These are phyloP conservation scores for Fomitopsis serialis DNA, from an alignment of 768 basidiomycete species.

Conservation along the genomic window DNA sequence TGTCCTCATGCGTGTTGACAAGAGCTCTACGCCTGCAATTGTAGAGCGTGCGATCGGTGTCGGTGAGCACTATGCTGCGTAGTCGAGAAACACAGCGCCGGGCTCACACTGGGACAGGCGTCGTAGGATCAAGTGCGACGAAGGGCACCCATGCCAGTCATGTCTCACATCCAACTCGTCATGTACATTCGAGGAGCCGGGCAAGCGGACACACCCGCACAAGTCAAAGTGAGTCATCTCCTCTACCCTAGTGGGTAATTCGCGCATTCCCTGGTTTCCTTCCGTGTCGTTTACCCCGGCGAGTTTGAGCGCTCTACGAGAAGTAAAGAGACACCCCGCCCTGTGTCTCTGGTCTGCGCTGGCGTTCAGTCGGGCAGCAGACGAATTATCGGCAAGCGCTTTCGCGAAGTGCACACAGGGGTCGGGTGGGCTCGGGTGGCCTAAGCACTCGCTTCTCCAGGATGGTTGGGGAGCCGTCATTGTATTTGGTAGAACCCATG, in stretches of 20 bases:
- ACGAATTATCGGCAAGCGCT: too few relatives aligned
- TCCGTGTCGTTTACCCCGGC: too few relatives aligned
- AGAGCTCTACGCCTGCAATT: background rate
- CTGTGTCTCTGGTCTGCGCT: background rate
- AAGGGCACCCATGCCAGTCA: conserved; percentile 85
- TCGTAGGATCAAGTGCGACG: conserved; percentile 82
- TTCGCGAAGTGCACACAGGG: too few relatives aligned
- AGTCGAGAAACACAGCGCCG: background rate
- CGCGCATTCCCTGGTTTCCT: too few relatives aligned
- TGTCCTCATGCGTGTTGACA: background rate
- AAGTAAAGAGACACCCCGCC: background rate
- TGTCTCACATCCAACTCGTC: conserved; percentile 78
- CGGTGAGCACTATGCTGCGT: conserved; percentile 47
- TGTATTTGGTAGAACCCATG: too few relatives aligned
- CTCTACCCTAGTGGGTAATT: background rate
- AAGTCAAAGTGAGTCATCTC: conserved; percentile 72
- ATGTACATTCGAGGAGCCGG: conserved; percentile 85
- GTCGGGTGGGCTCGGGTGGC: too few relatives aligned
- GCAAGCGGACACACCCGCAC: conserved; percentile 80
- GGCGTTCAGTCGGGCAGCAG: background rate
- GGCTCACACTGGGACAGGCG: conserved; percentile 40
- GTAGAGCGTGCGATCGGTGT: conserved; percentile 86
- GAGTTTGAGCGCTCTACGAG: background rate
- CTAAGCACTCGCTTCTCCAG: too few relatives aligned
- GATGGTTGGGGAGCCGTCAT: too few relatives aligned